A percentile compares a stretch with the other conserved stretches of the same genome.
Conservation (phyloP, 345 rosid genomes). For the Garcia nutans region DNA sequence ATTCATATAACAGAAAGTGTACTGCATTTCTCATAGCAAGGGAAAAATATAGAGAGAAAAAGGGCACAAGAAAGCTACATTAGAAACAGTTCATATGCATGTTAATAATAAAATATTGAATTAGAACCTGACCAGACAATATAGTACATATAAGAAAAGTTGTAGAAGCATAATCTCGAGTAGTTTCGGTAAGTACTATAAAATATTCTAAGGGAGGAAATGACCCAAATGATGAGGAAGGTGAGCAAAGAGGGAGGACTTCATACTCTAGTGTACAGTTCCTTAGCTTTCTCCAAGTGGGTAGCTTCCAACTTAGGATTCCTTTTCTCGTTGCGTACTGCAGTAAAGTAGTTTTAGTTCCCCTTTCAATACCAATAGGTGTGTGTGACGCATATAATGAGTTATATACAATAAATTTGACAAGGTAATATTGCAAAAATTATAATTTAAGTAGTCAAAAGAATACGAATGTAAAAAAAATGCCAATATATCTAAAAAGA, state of each 20-base stretch:
- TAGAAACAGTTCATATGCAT: background rate
- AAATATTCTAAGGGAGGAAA: background rate
- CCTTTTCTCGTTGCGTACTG: constrained; percentile 97
- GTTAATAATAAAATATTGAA: background rate
- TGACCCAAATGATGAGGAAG: constrained; percentile 9
- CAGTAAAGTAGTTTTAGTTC: constrained; percentile 97
- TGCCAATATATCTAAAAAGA: constrained; percentile 5
- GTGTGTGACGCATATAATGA: constrained; percentile 15
- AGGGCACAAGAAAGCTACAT: background rate
- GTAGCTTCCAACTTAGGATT: constrained; percentile 96
- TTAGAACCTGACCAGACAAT: background rate
- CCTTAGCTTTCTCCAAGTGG: constrained; percentile 97
- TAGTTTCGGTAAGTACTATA: background rate
- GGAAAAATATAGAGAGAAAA: background rate
- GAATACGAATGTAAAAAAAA: background rate
- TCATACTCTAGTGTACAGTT: constrained; percentile 83
- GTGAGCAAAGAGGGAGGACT: constrained; percentile 17
- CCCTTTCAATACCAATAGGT: constrained; percentile 50
- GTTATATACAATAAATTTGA: background rate
- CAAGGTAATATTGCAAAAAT: background rate
- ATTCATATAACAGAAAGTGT: background rate
- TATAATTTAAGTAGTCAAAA: background rate
- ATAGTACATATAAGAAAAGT: background rate
- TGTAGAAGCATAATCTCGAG: background rate
- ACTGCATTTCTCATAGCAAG: background rate